A percentile compares a stretch with the other conserved stretches of the same genome.
These are phyloP conservation scores for Sanghuangporus sanghuang DNA, from an alignment of 1,284 basidiomycete genomes.

Conservation along the genomic window DNA sequence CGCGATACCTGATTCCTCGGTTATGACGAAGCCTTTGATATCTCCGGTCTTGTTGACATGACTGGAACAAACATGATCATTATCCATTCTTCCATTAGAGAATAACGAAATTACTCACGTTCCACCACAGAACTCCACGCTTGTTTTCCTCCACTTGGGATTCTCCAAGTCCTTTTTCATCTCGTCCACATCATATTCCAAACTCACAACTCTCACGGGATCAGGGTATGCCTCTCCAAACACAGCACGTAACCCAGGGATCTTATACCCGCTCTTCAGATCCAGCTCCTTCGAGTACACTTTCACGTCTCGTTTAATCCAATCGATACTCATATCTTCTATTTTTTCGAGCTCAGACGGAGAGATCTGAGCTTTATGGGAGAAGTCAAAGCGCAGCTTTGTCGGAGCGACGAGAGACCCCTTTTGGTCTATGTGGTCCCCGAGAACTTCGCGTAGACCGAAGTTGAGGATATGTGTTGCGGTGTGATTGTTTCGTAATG, in stretches of 20 bases:
- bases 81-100: conserved; percentile 1
- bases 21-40: conserved; percentile 93
- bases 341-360: conserved; percentile 77
- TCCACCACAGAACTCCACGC: conserved; percentile 97
- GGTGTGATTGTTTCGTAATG: conserved; percentile 96
- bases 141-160: conserved; percentile 85
- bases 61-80: conserved; percentile 32
- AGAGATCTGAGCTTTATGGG: conserved; percentile 86
- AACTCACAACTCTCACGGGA: conserved; percentile 90
- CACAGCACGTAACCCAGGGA: conserved; percentile 91
- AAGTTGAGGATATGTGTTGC: conserved; percentile 98
- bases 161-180: conserved; percentile 84
- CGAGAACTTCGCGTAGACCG: conserved; percentile 86
- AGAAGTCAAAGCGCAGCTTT: conserved; percentile 98
- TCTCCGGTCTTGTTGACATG: conserved; percentile 94
- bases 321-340: conserved; percentile 80
- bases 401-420: conserved; percentile 95
- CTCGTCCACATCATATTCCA: conserved; percentile 85
- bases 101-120: conserved; percentile 56
- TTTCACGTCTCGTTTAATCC: conserved; percentile 86
- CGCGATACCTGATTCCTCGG: conserved; percentile 95
- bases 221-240: conserved; percentile 99
- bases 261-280: conserved; percentile 79
- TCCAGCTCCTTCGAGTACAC: conserved; percentile 88
- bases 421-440: conserved; percentile 97